Base-by-base conservation (phyloP, 345 rosid genomes). In the Erodium maritimum region DNA sequence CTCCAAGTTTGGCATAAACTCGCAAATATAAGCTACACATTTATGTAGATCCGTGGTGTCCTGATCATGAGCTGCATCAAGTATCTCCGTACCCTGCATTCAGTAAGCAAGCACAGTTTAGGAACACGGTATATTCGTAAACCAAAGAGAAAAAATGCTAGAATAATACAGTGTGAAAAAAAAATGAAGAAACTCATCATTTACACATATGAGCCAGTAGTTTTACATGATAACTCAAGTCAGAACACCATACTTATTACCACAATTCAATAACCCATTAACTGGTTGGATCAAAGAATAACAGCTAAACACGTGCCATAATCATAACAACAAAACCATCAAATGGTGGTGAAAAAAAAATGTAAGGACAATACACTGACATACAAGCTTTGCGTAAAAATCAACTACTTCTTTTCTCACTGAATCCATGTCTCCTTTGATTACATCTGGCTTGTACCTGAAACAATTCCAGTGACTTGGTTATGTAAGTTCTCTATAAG, bases 351-450 rank as follows among this genome's bases (percentile, higher is more conserved):
- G 6, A 23, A 22, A 22, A 50, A 54, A 56, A 33, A 59, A 13
- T 24, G 1, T 20, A 50, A 0, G 1, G 17, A 52, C 52, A 61
- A 14, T 37, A 17, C 20, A 68, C 18, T 19, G 73, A 61, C 72
- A 69, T 73, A 90, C 99, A 80, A 81, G 68, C 66, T 54, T 75
- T 5, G 54, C 1, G 68, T 90, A 94, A 67, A 85, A 94, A 16
- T 80, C 67, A 58, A 64, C 70, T 19, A 94, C 95, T 64, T 84
- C 93, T 19, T 34, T 61, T 4, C 90, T 75, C 54, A 90, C 64
- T 9, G 99, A 94, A 61, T 94, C 99, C 99, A 94, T 82, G 68
- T 94, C 99, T 70, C 97, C 99, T 68, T 85, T 84, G 62, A 94
- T 94, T 50, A 82, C 69, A 56, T 87, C 95, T 1, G 91, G 95